Base-by-base conservation (phyloP, 164 flowering plant genomes). In the Umbellularia californica region DNA sequence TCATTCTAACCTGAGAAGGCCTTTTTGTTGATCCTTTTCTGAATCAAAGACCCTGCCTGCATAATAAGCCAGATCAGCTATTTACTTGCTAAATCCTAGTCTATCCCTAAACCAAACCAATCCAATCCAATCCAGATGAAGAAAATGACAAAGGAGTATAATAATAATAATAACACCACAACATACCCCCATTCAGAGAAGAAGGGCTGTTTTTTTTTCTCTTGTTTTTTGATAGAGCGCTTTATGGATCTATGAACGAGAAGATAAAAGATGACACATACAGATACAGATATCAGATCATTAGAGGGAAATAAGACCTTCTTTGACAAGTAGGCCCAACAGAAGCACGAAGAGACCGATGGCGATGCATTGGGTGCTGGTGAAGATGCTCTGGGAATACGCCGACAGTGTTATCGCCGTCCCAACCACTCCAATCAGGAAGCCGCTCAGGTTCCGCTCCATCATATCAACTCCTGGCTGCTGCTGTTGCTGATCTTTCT, bases 331-430 rank as follows among this genome's bases (percentile, higher is more conserved):
- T 24, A 92, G 83, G 75, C 89, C 95, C 73, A 85, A 82, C 83
- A 81, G 62, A 55, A 91, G 90, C 76, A 88, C 87, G 52, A 87
- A 55, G 71, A 91, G 83, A 50, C 97, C 97, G 41, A 73, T 33
- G 2, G 79, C 27, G 73, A 93, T 77, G 77, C 94, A 88, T 50
- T 86, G 83, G 13, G 90, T 86, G 28, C 88, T 77, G 58, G 93
- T 82, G 20, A 90, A 51, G 13, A 84, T 5, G 5, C 84, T 85
- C 82, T 92, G 95, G 2, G 89, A 77, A 70, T 92, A 92, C 3
- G 97, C 95, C 19, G 86, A 85, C 62, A 90, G 74, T 47, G 97
- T 92, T 60, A 92, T 79, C 3, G 67, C 78, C 58, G 91, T 93
- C 2, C 97, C 97, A 2, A 85, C 74, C 66, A 86, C 50, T 79